Evolutionary conservation across 768 basidiomycete species (phyloP).

Genomic region (Hebeloma cylindrosporum): DNA sequence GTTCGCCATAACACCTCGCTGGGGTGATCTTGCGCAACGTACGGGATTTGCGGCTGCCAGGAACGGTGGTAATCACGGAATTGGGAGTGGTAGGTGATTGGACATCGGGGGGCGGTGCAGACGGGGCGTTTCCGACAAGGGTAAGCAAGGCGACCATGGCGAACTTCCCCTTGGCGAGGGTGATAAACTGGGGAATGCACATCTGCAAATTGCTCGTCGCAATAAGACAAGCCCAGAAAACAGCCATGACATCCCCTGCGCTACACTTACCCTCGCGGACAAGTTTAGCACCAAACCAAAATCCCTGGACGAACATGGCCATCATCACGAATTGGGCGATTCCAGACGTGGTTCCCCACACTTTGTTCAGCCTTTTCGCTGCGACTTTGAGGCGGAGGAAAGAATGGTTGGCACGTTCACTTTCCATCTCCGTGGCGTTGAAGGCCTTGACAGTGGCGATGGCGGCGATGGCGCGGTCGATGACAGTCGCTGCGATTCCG

Average conservation of each 20-base stretch:
- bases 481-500: slow-evolving; percentile 70
- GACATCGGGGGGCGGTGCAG: slow-evolving; percentile 10
- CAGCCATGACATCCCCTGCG: slow-evolving; percentile 87
- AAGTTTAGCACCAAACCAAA: slow-evolving; percentile 92
- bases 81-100: slow-evolving; percentile 5
- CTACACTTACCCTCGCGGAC: slow-evolving; percentile 72
- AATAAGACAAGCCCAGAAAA: slow-evolving; percentile 96
- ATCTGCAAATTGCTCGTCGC: slow-evolving; percentile 86
- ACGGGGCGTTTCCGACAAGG: slow-evolving; percentile 51
- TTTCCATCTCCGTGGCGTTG: slow-evolving; percentile 63
- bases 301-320: slow-evolving; percentile 94
- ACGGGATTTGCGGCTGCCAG: slow-evolving; percentile 50
- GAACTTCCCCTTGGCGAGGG: slow-evolving; percentile 79
- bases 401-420: slow-evolving; percentile 44
- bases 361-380: slow-evolving; percentile 53
- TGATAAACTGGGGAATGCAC: slow-evolving; percentile 79
- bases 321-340: slow-evolving; percentile 80
- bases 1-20: slow-evolving; percentile 64
- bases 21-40: slow-evolving; percentile 68
- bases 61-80: slow-evolving; percentile 33
- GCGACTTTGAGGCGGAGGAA: slow-evolving; percentile 45
- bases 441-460: slow-evolving; percentile 93
- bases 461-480: slow-evolving; percentile 73
- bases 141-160: slow-evolving; percentile 69
- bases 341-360: slow-evolving; percentile 77